These are phyloP conservation scores for Magnaporthales sp. DNA, from an alignment of 2,329 filamentous ascomycete species.

Conservation along the genomic window DNA sequence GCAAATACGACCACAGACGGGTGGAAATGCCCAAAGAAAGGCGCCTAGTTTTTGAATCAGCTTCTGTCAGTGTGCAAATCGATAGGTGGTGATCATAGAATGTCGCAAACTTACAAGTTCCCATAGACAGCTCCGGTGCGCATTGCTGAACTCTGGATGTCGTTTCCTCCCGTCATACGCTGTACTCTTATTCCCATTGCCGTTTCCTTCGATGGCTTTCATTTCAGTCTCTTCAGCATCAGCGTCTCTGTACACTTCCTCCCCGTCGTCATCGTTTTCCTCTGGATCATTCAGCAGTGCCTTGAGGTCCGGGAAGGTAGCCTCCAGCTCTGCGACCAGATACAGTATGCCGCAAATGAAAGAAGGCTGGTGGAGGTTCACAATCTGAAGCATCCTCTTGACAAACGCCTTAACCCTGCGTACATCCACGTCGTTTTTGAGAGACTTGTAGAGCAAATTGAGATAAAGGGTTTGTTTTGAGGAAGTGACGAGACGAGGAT, in stretches of 20 bases:
- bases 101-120: constrained; percentile 56
- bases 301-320: constrained; percentile 70
- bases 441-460: constrained; percentile 78
- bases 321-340: constrained; percentile 72
- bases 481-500: constrained; percentile 78
- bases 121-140: constrained; percentile 90
- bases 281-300: constrained; percentile 75
- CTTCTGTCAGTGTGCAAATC: constrained; percentile 12
- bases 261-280: constrained; percentile 62
- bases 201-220: constrained; percentile 39
- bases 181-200: constrained; percentile 12
- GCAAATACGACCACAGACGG: constrained; percentile 87
- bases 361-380: constrained; percentile 81
- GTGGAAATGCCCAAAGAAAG: constrained; percentile 77
- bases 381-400: constrained; percentile 82
- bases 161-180: constrained; percentile 83
- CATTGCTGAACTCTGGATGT: constrained; percentile 85
- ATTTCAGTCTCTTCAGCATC: constrained; percentile 46
- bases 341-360: constrained; percentile 94
- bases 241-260: constrained; percentile 43
- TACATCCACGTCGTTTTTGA: constrained; percentile 85
- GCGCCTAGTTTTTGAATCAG: constrained; percentile 30
- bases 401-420: constrained; percentile 93
- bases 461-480: constrained; percentile 95
- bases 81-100: not conserved